phyloP scores from a whole-genome alignment of 148 eudicot genomes.

The Diospyros kaki region DNA sequence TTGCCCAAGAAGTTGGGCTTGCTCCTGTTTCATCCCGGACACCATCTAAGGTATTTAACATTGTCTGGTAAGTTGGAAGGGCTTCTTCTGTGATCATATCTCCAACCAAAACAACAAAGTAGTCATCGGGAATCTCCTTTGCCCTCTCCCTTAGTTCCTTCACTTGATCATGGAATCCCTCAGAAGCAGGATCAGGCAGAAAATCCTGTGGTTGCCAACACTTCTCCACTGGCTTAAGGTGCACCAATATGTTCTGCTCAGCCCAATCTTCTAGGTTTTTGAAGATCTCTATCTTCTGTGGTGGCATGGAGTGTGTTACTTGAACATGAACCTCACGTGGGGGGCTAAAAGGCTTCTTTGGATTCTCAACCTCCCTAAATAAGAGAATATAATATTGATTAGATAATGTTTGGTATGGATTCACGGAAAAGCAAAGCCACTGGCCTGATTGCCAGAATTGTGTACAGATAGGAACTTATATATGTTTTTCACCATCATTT shows the following conservation, averaged over 20 bases:
- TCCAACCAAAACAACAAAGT: slow-evolving; percentile 28
- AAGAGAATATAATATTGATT: slow-evolving; percentile 1
- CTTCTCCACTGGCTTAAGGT: slow-evolving; percentile 20
- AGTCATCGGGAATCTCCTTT: slow-evolving; percentile 26
- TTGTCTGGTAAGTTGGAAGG: slow-evolving; percentile 28
- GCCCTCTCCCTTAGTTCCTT: slow-evolving; percentile 25
- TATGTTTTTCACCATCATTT: background rate
- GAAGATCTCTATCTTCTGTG: slow-evolving; percentile 19
- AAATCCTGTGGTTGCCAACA: slow-evolving; percentile 24
- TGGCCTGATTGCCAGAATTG: background rate
- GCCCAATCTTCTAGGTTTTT: slow-evolving; percentile 19
- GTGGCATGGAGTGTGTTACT: slow-evolving; percentile 20
- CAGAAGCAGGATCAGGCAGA: slow-evolving; percentile 26
- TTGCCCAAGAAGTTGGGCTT: slow-evolving; percentile 22
- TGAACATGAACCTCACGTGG: slow-evolving; percentile 22
- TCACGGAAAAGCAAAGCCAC: slow-evolving; percentile 2
- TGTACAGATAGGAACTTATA: background rate
- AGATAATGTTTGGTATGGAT: background rate
- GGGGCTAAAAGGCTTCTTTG: slow-evolving; percentile 16
- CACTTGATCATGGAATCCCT: slow-evolving; percentile 23
- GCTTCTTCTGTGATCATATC: slow-evolving; percentile 34
- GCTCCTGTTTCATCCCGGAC: slow-evolving; percentile 27
- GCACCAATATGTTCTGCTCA: slow-evolving; percentile 18
- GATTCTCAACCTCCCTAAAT: slow-evolving; percentile 15
- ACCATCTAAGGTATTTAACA: slow-evolving; percentile 28